Base-by-base conservation (phyloP, 176 grass and related monocot genomes). In the Thalia dealbata region DNA sequence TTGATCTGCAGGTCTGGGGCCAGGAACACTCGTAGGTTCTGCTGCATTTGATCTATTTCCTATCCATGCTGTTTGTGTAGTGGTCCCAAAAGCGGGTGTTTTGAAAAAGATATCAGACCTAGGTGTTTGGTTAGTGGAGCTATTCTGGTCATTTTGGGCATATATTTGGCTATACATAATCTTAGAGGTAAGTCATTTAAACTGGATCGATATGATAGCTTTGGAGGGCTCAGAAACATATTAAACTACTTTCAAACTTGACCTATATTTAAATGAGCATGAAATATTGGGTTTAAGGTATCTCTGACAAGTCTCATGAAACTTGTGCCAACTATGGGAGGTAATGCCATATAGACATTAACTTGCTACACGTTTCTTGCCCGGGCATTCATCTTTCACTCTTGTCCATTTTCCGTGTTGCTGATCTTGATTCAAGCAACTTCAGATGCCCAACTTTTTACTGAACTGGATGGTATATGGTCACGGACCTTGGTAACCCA, bases 71-170 rank as follows among this genome's bases (percentile, higher is more conserved):
- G 89, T 92, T 56, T 90, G 93, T 75, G 89, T 96, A 48, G 13
- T 96, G 28, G 86, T 96, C 73, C 89, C 89, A 44, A 86, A 52
- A 82, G 84, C 81, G 0, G 89, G 87, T 12, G 73, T 84, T n/a
- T 71, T 68, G 82, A 96, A 96, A 70, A 96, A 96, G 84, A 96
- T 92, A 14, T 96, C 89, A 0, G 92, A 96, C 42, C 69, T 96
- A 50, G 86, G 89, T 7, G 92, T 96, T 78, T 96, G 92, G 92
- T 62, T 92, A 24, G 89, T 96, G 48, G 89, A 90, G 75, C 70
- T 96, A 25, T 59, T 84, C 25, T 92, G 92, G 86, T 96, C 92
- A 71, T 96, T 96, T 73, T 96, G 92, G 86, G 86, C 92, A 66
- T 96, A 92, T 68, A 56, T 92, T 69, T 96, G 89, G 89, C 73